These are phyloP conservation scores for Apiosordaria backusii DNA, from an alignment of 495 filamentous ascomycete species.

Conservation along the genomic window DNA sequence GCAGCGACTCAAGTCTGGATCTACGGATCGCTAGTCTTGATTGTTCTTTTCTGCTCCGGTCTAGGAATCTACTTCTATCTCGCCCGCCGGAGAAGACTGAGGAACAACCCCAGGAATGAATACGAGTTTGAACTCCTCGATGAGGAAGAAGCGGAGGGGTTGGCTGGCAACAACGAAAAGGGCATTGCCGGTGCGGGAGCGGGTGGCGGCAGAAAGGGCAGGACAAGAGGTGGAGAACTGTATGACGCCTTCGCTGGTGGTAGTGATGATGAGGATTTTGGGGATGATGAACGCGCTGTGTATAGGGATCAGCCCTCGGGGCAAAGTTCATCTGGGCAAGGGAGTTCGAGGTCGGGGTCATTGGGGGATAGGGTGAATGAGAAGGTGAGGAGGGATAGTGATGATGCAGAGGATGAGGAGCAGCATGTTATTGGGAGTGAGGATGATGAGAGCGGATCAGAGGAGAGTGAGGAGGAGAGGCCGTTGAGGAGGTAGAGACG, in stretches of 20 bases:
- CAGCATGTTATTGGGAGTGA: constrained; percentile 35
- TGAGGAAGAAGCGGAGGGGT: constrained; percentile 68
- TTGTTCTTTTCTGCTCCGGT: constrained; percentile 76
- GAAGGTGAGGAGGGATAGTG: constrained; percentile 32
- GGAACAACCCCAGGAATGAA: constrained; percentile 72
- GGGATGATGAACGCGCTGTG: neutral
- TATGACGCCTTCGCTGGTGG: constrained; percentile 91
- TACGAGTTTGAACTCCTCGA: constrained; percentile 95
- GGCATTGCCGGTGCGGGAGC: constrained; percentile 1
- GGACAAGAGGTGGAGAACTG: constrained; percentile 71
- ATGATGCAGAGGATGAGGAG: constrained; percentile 48
- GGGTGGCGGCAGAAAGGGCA: constrained; percentile 19
- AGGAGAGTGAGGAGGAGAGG: constrained; percentile 18
- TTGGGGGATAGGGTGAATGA: constrained; percentile 15
- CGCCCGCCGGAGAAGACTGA: constrained; percentile 69
- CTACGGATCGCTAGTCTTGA: constrained; percentile 78
- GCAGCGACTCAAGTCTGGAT: constrained; percentile 93
- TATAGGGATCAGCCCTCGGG: constrained; percentile 21
- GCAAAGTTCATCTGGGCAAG: constrained; percentile 1
- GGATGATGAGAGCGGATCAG: constrained; percentile 28
- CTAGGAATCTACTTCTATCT: constrained; percentile 77
- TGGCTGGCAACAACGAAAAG: constrained; percentile 27
- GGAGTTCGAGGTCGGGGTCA: constrained; percentile 6
- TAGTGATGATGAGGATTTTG: constrained; percentile 40
- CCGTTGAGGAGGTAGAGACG: constrained; percentile 11